Percentiles rank a stretch among this genome's conserved stretches.
phyloP scores from a whole-genome alignment of 139 green algal genomes.

The Volvox reticuliferus region DNA sequence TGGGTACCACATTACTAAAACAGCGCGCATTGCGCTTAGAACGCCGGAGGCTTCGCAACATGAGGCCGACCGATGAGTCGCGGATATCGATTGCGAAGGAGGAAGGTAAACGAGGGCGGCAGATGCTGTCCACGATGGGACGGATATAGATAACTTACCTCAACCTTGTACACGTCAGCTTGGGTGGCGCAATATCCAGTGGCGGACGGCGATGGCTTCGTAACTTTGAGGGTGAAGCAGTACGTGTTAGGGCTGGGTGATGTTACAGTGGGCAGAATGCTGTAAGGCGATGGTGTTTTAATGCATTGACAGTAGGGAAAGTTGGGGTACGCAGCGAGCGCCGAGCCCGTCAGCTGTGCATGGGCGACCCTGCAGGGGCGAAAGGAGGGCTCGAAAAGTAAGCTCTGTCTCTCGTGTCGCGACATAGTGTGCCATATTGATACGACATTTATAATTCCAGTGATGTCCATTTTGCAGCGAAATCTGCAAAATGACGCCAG shows the following conservation, averaged over 20 bases:
- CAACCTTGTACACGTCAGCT: conserved; percentile 21
- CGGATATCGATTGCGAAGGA: too few species aligned
- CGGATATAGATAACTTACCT: background rate
- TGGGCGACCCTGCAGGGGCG: background rate
- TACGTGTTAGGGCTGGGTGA: background rate
- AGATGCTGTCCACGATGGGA: background rate
- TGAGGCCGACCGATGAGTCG: too few species aligned
- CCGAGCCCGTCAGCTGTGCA: background rate
- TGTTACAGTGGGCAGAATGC: background rate
- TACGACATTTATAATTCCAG: background rate
- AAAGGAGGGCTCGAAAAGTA: too few species aligned
- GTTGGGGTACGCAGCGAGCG: background rate
- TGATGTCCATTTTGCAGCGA: background rate
- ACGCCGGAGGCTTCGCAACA: too few species aligned
- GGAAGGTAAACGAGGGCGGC: too few species aligned
- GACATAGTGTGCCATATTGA: too few species aligned
- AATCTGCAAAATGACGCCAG: background rate
- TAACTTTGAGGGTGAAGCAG: conserved; percentile 30
- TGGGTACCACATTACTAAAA: too few species aligned
- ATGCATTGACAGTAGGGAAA: conserved; percentile 22
- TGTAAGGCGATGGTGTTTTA: background rate
- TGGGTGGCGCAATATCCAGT: background rate
- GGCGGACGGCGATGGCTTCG: background rate
- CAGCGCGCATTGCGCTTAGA: too few species aligned
- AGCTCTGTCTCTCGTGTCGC: too few species aligned